Conservation (phyloP, 257 asterid genomes). For the Lithospermum erythrorhizon region DNA sequence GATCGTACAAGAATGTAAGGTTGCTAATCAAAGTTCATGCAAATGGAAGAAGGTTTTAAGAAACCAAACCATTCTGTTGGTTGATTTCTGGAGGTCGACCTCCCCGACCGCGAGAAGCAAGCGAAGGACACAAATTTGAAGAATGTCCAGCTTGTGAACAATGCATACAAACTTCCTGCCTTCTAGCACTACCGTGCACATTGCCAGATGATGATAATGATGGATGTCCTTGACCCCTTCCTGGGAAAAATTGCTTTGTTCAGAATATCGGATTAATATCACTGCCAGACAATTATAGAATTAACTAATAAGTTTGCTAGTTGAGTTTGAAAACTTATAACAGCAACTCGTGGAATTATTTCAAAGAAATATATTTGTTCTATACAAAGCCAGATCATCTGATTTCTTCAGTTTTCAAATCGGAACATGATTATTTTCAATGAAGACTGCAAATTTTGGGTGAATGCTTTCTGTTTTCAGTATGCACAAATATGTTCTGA, state of each 20-base stretch:
- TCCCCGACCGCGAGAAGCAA: conserved; percentile 37
- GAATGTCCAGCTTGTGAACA: conserved; percentile 58
- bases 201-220: conserved; percentile 38
- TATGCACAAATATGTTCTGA: neutral
- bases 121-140: conserved; percentile 38
- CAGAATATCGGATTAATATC: conserved; percentile 8
- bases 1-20: neutral
- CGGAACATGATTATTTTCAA: too few species aligned
- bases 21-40: neutral
- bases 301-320: neutral
- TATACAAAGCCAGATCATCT: too few species aligned
- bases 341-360: too few species aligned
- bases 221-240: conserved; percentile 60
- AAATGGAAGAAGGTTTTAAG: conserved; percentile 3
- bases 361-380: too few species aligned
- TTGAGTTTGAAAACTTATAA: neutral
- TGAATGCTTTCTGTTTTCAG: neutral
- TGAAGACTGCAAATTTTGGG: neutral
- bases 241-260: conserved; percentile 27
- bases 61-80: conserved; percentile 42
- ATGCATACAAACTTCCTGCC: conserved; percentile 34
- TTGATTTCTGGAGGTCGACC: conserved; percentile 32
- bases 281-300: neutral
- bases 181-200: conserved; percentile 46
- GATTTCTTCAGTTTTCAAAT: too few species aligned